Base-by-base conservation (phyloP, 2,329 filamentous ascomycete genomes). In the Mycosphaerelloides madeirae region DNA sequence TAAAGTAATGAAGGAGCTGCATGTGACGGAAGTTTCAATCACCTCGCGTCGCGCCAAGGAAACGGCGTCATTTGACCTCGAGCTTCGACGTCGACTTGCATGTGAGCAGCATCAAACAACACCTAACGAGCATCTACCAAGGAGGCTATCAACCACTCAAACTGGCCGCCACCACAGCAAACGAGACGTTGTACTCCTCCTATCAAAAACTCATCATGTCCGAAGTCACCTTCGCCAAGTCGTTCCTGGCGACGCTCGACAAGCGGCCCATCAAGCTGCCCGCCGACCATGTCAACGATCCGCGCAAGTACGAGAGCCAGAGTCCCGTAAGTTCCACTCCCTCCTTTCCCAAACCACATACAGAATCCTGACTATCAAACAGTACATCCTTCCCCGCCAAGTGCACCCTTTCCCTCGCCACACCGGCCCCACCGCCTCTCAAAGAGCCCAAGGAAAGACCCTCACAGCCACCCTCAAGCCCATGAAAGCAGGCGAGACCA, bases 251-350 rank as follows among this genome's bases (percentile, higher is more conserved):
- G 41, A 78, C 81, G 16, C 79, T 97, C 51, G 88, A 95, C 68
- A 79, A 81, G 49, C 82, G 84, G 38, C 85, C 89, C 6, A 68
- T 82, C 58, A 94, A 90, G 73, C 79, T 97, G 52, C 81, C 84
- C n/a, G 75, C 86, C 53, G 88, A 97, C 67, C 85, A 96, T 80
- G 83, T 94, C 66, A 87, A 91, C 68, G 87, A 96, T 63, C 81
- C 87, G 38, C 83, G 82, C 59, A 80, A 77, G 55, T 90, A 91
- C 64, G 85, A 87, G 18, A 73, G 85, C 19, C 81, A 85, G 50
- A 76, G 81, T 54, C 84, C 89, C 13, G 91, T 96, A 78, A 22
- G 82, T 35, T 8, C 36, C 4, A 11, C 8, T 13, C 15, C 8
- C 6, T 29, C 8, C 19, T 16, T 6, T 6, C 9, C 14, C 29